Evolutionary conservation across 352 stramenopile genomes (phyloP).

Genomic region (Pythium biforme): DNA sequence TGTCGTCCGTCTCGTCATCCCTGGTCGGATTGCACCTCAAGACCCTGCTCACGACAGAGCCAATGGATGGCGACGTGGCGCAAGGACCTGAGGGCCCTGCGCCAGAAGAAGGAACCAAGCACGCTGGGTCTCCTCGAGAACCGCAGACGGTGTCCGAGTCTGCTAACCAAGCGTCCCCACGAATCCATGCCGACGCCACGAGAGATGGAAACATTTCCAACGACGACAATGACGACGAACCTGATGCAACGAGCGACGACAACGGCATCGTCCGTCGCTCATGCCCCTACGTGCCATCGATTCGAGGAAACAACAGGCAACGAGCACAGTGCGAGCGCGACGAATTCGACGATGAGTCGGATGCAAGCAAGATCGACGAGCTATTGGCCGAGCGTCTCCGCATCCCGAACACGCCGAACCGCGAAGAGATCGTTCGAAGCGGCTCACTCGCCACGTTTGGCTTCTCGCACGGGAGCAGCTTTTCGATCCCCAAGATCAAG

Average conservation of each 20-base stretch:
- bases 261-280: neutral
- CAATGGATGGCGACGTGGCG: neutral
- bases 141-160: neutral
- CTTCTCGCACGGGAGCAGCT: slow-evolving; percentile 31
- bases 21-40: slow-evolving; percentile 29
- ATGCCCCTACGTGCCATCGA: slow-evolving; percentile 4
- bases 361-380: slow-evolving; percentile 13
- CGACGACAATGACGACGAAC: neutral
- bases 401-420: slow-evolving; percentile 23
- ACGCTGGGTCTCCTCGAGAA: neutral
- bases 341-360: slow-evolving; percentile 24
- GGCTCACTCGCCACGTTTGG: slow-evolving; percentile 16
- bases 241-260: neutral
- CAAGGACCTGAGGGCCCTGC: neutral
- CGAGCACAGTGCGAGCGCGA: slow-evolving; percentile 22
- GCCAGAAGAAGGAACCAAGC: neutral
- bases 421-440: slow-evolving; percentile 24
- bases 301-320: neutral
- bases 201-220: neutral
- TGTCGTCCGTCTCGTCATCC: slow-evolving; percentile 70
- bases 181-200: neutral
- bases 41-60: slow-evolving; percentile 1
- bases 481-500: slow-evolving; percentile 80
- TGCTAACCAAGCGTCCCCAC: neutral
- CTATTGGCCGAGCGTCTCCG: slow-evolving; percentile 18